phyloP scores from a whole-genome alignment of 225 moss, liverwort and hornwort species.

The Physcomitrellopsis africana region DNA sequence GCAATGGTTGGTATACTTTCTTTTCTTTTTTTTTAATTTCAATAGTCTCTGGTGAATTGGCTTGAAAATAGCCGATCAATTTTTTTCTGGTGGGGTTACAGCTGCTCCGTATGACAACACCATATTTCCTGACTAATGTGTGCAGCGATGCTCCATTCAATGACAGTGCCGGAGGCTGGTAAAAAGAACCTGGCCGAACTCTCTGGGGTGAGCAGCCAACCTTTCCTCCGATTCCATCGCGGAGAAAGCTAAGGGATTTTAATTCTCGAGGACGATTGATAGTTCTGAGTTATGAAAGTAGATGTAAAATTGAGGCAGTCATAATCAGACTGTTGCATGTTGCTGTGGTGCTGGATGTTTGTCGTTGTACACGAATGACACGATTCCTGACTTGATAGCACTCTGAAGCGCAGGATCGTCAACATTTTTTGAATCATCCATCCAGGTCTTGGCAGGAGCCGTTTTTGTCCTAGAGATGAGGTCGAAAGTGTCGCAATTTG shows the following conservation, averaged over 20 bases:
- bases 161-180: not conserved
- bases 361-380: conserved; percentile 70
- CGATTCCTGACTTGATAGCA: conserved; percentile 67
- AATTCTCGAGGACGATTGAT: not conserved
- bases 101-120: too few species aligned
- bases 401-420: conserved; percentile 69
- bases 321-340: not conserved
- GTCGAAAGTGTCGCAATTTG: conserved; percentile 79
- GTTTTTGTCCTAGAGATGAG: conserved; percentile 57
- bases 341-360: conserved; percentile 15
- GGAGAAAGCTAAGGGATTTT: conserved; percentile 1
- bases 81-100: too few species aligned
- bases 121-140: too few species aligned
- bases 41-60: too few species aligned
- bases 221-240: conserved; percentile 9
- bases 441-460: conserved; percentile 56
- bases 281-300: not conserved
- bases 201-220: not conserved
- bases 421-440: conserved; percentile 65
- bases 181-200: not conserved
- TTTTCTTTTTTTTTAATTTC: too few species aligned
- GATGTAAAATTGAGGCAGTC: conserved; percentile 24
- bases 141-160: too few species aligned
- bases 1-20: too few species aligned
- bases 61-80: too few species aligned